phyloP scores from a whole-genome alignment of 495 filamentous ascomycete species.

The Penicillium ochrochloron region DNA sequence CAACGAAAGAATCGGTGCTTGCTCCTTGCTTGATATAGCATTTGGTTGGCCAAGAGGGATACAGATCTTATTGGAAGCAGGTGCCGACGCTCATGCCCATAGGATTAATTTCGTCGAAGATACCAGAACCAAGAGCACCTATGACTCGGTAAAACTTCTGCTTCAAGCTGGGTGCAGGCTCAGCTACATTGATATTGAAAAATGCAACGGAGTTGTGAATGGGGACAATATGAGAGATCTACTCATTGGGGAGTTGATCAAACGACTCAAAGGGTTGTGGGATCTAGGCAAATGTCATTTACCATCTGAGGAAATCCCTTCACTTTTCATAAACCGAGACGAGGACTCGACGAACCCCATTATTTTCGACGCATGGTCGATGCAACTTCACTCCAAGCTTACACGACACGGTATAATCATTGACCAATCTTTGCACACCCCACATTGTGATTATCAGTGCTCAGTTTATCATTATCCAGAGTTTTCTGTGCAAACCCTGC shows the following conservation, averaged over 20 bases:
- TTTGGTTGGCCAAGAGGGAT: slow-evolving; percentile 10
- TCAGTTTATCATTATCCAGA: background rate
- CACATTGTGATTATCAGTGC: background rate
- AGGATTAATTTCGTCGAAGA: background rate
- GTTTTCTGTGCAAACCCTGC: background rate
- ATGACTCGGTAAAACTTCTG: background rate
- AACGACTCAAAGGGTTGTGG: background rate
- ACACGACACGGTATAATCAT: background rate
- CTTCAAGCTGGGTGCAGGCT: slow-evolving; percentile 4
- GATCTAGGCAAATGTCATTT: background rate
- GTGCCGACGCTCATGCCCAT: background rate
- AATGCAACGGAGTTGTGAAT: background rate
- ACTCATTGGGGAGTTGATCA: background rate
- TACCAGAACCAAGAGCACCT: background rate
- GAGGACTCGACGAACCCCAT: background rate
- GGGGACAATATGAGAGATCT: background rate
- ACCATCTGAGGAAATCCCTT: background rate
- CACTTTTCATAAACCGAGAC: background rate
- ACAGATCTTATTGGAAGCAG: slow-evolving; percentile 1
- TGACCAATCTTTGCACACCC: background rate
- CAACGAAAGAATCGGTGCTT: slow-evolving; percentile 3
- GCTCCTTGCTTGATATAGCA: slow-evolving; percentile 4
- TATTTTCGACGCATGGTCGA: background rate
- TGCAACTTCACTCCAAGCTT: background rate
- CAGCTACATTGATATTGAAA: background rate